Base-by-base conservation (phyloP, 1,139 yeast genomes). In the Geotrichum australiense region DNA sequence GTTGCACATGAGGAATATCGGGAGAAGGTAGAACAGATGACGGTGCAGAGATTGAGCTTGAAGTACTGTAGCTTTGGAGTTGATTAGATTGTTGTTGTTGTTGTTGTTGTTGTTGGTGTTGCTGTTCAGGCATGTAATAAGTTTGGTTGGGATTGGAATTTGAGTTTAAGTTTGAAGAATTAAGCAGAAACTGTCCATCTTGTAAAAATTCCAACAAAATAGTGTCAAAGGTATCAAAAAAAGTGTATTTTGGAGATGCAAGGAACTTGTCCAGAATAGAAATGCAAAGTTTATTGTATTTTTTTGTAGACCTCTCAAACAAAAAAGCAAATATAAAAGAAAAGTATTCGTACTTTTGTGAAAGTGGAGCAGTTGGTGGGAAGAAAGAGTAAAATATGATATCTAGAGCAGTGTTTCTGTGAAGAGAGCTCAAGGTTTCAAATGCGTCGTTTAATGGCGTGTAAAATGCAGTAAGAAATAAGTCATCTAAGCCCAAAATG, bases 371-470 rank as follows among this genome's bases (percentile, higher is more conserved):
- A 15, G 48, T 48, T 19, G 56, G 51, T 5, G 61, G 57, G 40
- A 60, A 53, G 7, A 62, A 45, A 3, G 61, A 55, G 42, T 58
- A 50, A 37, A 55, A 62, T 25, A 62, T 43, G 18, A 61, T 54
- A 22, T 58, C 62, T 20, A 62, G 41, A 2, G 64, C 59, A 28
- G 52, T 50, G 2, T 50, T 49, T 12, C 58, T 52, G 43, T 47
- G 53, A 35, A 53, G 47, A 18, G 50, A 51, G 29, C 52, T 49
- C 11, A 58, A 41, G 4, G 54, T 53, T 14, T 57, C 62, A 41
- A 51, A 47, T 10, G 50, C 46, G 16, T 54, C 60, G 7, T 31
- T 23, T 15, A 21, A 18, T 7, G 27, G 14, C 5, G 39, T 16
- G 24, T 47, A 50, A 38, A 61, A 54, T 12, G 46, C 35, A 26